Percentiles rank a stretch among this genome's conserved stretches.
These are phyloP conservation scores for Fusarium sp. DNA, from an alignment of 2,329 filamentous ascomycete species.

Conservation along the genomic window DNA sequence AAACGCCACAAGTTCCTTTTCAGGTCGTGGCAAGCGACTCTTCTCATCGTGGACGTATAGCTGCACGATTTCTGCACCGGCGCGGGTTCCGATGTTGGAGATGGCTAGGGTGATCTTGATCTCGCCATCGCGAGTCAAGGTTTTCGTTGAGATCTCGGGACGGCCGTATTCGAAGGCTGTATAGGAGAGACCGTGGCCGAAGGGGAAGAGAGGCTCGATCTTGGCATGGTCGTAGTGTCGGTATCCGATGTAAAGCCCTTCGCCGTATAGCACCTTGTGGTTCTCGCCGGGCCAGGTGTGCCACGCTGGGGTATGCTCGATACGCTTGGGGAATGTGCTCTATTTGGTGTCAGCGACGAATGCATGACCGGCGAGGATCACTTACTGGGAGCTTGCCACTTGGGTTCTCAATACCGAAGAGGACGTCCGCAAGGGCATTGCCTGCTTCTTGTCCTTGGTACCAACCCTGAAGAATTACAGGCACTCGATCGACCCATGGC, in stretches of 20 bases:
- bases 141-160: slow-evolving; percentile 58
- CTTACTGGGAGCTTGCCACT: slow-evolving; percentile 73
- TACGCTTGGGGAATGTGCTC: slow-evolving; percentile 71
- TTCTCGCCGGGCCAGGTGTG: slow-evolving; percentile 80
- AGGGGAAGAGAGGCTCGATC: slow-evolving; percentile 72
- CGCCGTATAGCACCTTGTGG: slow-evolving; percentile 73
- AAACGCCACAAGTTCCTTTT: slow-evolving; percentile 77
- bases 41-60: slow-evolving; percentile 72
- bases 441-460: slow-evolving; percentile 73
- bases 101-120: slow-evolving; percentile 59
- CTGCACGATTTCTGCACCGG: slow-evolving; percentile 73
- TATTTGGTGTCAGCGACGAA: slow-evolving; percentile 31
- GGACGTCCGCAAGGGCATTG: slow-evolving; percentile 71
- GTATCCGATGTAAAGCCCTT: slow-evolving; percentile 79
- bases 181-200: slow-evolving; percentile 79
- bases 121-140: slow-evolving; percentile 50
- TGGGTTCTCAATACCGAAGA: slow-evolving; percentile 74
- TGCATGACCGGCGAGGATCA: not conserved
- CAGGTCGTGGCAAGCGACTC: slow-evolving; percentile 69
- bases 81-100: slow-evolving; percentile 63
- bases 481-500: slow-evolving; percentile 72
- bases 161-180: slow-evolving; percentile 73
- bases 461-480: slow-evolving; percentile 69
- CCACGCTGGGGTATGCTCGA: slow-evolving; percentile 75
- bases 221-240: slow-evolving; percentile 72